Percentiles rank a stretch among this genome's conserved stretches.
Evolutionary conservation across 78 protist species (phyloP).

Genomic region (Trichosphaerium sp.): DNA sequence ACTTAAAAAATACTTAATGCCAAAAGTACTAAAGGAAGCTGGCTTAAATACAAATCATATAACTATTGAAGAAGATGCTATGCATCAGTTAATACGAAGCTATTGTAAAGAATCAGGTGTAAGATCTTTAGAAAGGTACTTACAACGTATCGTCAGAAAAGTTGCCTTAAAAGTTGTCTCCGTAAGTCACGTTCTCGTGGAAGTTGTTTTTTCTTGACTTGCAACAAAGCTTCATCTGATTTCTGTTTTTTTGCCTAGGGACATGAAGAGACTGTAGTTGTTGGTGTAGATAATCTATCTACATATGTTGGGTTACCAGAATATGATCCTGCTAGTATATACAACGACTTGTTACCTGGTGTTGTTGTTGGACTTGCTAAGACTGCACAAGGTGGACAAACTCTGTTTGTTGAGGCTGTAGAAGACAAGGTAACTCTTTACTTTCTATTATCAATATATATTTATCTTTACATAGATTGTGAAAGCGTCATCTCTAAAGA

Average conservation of each 20-base stretch:
- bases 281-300: slow-evolving; percentile 25
- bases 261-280: too few species aligned
- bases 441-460: too few species aligned
- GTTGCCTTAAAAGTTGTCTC: slow-evolving; percentile 62
- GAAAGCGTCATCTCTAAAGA: neutral
- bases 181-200: neutral
- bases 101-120: slow-evolving; percentile 92
- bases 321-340: slow-evolving; percentile 30
- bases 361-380: slow-evolving; percentile 83
- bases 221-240: too few species aligned
- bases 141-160: slow-evolving; percentile 76
- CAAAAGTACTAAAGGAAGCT: slow-evolving; percentile 27
- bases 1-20: slow-evolving; percentile 70
- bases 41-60: slow-evolving; percentile 20
- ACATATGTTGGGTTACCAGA: slow-evolving; percentile 66
- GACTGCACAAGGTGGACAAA: slow-evolving; percentile 66
- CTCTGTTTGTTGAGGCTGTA: slow-evolving; percentile 60
- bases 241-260: too few species aligned
- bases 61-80: slow-evolving; percentile 25
- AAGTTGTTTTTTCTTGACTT: too few species aligned
- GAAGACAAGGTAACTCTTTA: too few species aligned
- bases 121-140: slow-evolving; percentile 66
- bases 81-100: slow-evolving; percentile 23
- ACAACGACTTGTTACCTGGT: slow-evolving; percentile 52
- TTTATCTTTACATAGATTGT: too few species aligned